Evolutionary conservation across 2,329 filamentous ascomycete genomes (phyloP), one percentile per base, ranked within the genome.

Genomic region (Furcasterigmium sp.): DNA sequence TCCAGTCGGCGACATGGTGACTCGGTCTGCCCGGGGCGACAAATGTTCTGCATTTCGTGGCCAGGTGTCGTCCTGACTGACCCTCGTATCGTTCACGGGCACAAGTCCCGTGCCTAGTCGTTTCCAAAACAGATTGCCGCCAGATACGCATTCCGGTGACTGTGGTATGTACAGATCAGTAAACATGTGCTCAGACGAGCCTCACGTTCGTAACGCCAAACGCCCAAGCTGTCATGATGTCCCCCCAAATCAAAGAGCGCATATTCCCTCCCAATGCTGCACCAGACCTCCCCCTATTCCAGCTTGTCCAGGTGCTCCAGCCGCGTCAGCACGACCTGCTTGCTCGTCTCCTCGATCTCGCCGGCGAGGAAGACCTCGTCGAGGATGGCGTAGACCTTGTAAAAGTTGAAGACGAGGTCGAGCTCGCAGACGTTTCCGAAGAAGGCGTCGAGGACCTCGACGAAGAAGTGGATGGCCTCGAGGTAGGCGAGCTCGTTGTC

Each of bases 351-450:
- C 69, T 98, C 90, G 48, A 98, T 95, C 75, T 98, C 93, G 15
- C 93, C 93, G 0, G 93, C 93, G 48, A 98, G 70, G 64, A 98
- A 98, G 17, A 98, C 93, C 71, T 98, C 93, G 61, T 98, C 93
- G 21, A 98, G 81, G 51, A 98, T 98, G 39, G 93, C 93, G 67
- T 98, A 98, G 51, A 98, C 91, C 69, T 86, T 86, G 68, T 85
- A 85, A 56, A 86, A 86, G 69, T 85, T 85, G 70, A 86, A 86
- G 53, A 86, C 82, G 62, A 98, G 72, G 70, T 98, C 93, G 63
- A 98, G 75, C 73, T 98, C 93, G 71, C 93, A 98, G 46, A 98
- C 93, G 65, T 98, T 98, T 53, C 93, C 93, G 65, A 98, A 98
- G 70, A 98, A 98, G 59, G 91, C 84, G 75, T 98, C 93, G 57